A percentile compares a stretch with the other conserved stretches of the same genome.
Conservation (phyloP, 306 rosid species). For the Trichosanthes truncata region DNA sequence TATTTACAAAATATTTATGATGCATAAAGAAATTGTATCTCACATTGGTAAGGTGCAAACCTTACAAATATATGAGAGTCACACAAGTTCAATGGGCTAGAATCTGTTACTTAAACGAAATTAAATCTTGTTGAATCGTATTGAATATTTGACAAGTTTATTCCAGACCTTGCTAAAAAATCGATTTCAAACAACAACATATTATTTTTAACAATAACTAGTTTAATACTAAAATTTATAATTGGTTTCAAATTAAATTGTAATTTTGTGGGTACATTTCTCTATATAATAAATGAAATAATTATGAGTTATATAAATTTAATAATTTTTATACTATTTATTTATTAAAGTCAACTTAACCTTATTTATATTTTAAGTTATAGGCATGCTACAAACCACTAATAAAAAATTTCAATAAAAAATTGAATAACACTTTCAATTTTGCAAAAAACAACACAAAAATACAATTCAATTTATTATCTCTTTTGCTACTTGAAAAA, state of each 20-base stretch:
- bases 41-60: too few species aligned
- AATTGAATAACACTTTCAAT: not conserved
- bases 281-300: not conserved
- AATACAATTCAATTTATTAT: not conserved
- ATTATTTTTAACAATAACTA: not conserved
- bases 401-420: not conserved
- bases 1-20: too few species aligned
- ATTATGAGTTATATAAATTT: not conserved
- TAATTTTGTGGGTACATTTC: not conserved
- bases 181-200: not conserved
- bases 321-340: not conserved
- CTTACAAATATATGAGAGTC: not conserved
- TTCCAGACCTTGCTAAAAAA: too few species aligned
- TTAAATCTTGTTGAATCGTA: too few species aligned
- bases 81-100: too few species aligned
- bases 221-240: not conserved
- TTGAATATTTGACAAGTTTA: too few species aligned
- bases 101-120: too few species aligned
- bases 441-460: not conserved
- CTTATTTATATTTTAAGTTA: not conserved
- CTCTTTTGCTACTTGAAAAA: not conserved
- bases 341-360: not conserved
- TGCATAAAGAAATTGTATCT: too few species aligned
- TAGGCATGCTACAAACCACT: not conserved
- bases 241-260: not conserved